These are phyloP conservation scores for Nothopassalora personata DNA, from an alignment of 2,329 filamentous ascomycete genomes.

Conservation along the genomic window DNA sequence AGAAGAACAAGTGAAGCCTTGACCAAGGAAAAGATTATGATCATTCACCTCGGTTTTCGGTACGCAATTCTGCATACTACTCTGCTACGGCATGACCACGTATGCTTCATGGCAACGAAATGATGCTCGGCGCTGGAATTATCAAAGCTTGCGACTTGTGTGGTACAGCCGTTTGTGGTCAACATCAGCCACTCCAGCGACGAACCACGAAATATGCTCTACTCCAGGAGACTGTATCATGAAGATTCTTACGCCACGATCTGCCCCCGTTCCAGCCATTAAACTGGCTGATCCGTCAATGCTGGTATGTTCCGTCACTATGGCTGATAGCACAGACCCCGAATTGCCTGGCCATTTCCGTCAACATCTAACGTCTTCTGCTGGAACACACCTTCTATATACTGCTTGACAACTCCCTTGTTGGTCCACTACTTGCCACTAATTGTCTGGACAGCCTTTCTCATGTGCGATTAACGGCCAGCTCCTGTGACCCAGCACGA, in stretches of 20 bases:
- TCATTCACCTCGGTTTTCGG: too few relatives aligned
- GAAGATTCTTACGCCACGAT: background rate
- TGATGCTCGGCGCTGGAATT: background rate
- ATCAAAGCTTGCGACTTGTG: background rate
- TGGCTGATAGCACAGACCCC: background rate
- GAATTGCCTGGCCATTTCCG: background rate
- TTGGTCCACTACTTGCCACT: background rate
- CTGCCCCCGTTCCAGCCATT: background rate
- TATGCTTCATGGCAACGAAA: background rate
- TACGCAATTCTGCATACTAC: background rate
- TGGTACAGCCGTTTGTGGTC: background rate
- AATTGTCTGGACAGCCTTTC: background rate
- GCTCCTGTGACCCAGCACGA: background rate
- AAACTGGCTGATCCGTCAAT: background rate
- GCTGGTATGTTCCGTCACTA: background rate
- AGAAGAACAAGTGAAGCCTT: too few relatives aligned
- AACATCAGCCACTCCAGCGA: background rate
- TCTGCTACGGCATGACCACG: background rate
- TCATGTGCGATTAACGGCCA: background rate
- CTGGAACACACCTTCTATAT: background rate
- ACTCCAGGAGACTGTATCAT: too few relatives aligned
- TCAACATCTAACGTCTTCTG: background rate
- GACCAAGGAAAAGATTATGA: too few relatives aligned
- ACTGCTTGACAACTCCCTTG: background rate
- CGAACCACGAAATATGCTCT: background rate